Evolutionary conservation across 2,329 filamentous ascomycete species (phyloP), one percentile per base, ranked within the genome.

Genomic region (Knoxdaviesia proteae): DNA sequence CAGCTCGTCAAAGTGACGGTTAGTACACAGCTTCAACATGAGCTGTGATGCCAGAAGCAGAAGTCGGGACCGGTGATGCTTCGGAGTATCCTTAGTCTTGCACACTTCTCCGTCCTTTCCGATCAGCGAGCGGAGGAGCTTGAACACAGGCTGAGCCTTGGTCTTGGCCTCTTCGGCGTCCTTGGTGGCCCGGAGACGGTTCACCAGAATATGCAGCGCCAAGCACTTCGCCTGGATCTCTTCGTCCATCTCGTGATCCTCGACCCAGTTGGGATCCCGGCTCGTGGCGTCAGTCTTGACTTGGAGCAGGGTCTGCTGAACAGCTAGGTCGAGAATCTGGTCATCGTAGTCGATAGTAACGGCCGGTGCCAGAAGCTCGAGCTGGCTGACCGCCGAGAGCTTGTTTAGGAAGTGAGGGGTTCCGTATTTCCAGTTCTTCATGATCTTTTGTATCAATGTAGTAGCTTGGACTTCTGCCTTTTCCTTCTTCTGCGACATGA

Each of bases 161-260:
- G 70, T 67, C 49, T 77, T 68, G 9, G 68, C 67, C 46, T 66
- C 64, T 5, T 67, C 60, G 10, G 59, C 53, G 39, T 73, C 67
- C 38, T 67, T 59, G 56, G 55, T 70, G 46, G 57, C 80, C 36
- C 87, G 75, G 11, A 94, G 68, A 43, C 82, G 75, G 56, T 96
- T 96, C 46, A 90, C 84, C 31, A 96, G 66, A 10, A 86, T 80
- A 55, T 80, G 88, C 40, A 96, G 63, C 1, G 87, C 81, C 64
- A 84, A 77, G 44, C 77, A 73, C 58, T 96, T 94, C 20, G 86
- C 80, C 46, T 78, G 71, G 10, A 84, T 79, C 53, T 94, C 86
- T 42, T 88, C 75, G 48, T 93, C 82, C 48, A 84, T 61, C 34
- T 74, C 68, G 8, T 71, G 68, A 45, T 80, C 71, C 9, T 74